These are phyloP conservation scores for Pachysolen tannophilus DNA, from an alignment of 805 yeast species.

Conservation along the genomic window DNA sequence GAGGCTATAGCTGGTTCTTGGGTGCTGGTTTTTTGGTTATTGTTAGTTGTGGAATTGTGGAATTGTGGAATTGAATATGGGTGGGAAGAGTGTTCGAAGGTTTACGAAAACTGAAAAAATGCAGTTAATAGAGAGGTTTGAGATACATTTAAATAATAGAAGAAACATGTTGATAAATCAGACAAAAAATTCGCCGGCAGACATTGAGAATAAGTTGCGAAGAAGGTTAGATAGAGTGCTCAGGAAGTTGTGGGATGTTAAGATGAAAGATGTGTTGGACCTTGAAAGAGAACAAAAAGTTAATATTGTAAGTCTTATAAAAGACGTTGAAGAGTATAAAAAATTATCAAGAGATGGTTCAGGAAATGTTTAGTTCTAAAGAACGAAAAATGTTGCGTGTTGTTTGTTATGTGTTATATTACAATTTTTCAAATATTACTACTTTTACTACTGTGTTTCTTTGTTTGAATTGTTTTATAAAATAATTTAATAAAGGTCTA, in stretches of 20 bases:
- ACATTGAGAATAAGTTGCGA: slow-evolving; percentile 28
- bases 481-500: neutral
- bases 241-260: slow-evolving; percentile 41
- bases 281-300: slow-evolving; percentile 34
- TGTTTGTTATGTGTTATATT: too few species aligned
- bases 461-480: too few species aligned
- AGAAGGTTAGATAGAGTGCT: slow-evolving; percentile 38
- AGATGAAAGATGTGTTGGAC: slow-evolving; percentile 32
- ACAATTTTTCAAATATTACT: too few species aligned
- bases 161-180: slow-evolving; percentile 18
- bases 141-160: slow-evolving; percentile 15
- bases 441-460: too few species aligned
- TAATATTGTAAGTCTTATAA: slow-evolving; percentile 23
- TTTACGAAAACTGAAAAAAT: slow-evolving; percentile 29
- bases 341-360: too few species aligned
- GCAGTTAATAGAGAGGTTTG: slow-evolving; percentile 22
- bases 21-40: too few species aligned
- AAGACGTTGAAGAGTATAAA: slow-evolving; percentile 15
- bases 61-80: too few species aligned
- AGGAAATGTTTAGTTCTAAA: too few species aligned
- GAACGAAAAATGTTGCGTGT: too few species aligned
- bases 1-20: too few species aligned
- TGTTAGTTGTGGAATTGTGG: too few species aligned
- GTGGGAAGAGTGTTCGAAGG: slow-evolving; percentile 4
- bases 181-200: slow-evolving; percentile 11